These are phyloP conservation scores for Carnegiea gigantea DNA, from an alignment of 179 eudicot genomes.

Conservation along the genomic window DNA sequence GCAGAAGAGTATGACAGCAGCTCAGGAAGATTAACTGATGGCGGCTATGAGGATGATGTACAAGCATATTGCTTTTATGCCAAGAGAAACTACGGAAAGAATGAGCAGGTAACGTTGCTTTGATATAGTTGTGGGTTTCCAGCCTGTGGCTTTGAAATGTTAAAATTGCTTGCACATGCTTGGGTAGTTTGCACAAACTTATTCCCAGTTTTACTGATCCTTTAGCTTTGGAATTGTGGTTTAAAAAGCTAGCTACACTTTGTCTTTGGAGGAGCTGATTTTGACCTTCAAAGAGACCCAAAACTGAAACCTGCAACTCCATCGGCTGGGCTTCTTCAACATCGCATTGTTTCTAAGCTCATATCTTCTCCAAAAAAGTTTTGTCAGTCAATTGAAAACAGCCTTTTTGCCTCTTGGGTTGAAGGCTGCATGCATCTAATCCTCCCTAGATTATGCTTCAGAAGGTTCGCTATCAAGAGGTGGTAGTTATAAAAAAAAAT, in stretches of 20 bases:
- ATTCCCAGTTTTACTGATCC: background rate
- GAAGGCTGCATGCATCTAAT: background rate
- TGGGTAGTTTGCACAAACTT: background rate
- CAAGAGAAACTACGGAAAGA: conserved; percentile 56
- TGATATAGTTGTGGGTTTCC: background rate
- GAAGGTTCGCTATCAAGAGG: too few relatives aligned
- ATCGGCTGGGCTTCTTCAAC: background rate
- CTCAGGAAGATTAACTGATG: conserved; percentile 66
- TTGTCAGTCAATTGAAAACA: background rate
- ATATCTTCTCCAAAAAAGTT: background rate
- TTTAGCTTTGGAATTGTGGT: background rate
- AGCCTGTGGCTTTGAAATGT: background rate
- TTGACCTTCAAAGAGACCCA: background rate
- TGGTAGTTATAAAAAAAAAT: background rate
- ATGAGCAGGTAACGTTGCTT: conserved; percentile 65
- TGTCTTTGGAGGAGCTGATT: background rate
- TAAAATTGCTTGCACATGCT: background rate
- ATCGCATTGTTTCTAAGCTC: background rate
- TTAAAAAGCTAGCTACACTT: background rate
- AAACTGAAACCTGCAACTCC: background rate
- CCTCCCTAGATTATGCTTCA: background rate
- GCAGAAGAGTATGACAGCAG: conserved; percentile 30
- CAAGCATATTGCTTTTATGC: conserved; percentile 84
- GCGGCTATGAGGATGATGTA: conserved; percentile 71
- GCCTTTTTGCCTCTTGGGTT: background rate